Evolutionary conservation across 2,329 filamentous ascomycete species (phyloP).

Genomic region (Arthrobotrys conoides): DNA sequence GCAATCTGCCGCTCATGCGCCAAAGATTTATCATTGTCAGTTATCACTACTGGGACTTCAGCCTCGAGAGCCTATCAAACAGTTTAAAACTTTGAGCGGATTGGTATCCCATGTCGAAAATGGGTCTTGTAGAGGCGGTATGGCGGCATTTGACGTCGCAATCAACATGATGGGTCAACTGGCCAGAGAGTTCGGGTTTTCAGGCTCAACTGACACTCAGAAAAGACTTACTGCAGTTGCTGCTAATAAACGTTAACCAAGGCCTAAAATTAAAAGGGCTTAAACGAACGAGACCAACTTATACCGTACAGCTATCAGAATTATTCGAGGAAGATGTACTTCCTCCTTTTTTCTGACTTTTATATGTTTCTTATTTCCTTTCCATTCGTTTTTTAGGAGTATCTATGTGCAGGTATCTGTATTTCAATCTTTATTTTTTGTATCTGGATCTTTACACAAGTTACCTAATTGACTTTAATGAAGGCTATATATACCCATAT

Average conservation of each 20-base stretch:
- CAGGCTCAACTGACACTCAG: neutral
- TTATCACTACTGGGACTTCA: conserved; percentile 13
- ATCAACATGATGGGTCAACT: conserved; percentile 24
- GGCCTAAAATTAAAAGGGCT: too few relatives aligned
- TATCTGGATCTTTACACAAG: too few relatives aligned
- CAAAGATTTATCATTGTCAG: conserved; percentile 31
- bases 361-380: too few relatives aligned
- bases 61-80: neutral
- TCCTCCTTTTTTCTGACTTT: too few relatives aligned
- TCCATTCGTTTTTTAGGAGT: too few relatives aligned
- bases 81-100: conserved; percentile 40
- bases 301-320: too few relatives aligned
- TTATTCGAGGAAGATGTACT: too few relatives aligned
- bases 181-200: conserved; percentile 35
- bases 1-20: conserved; percentile 16
- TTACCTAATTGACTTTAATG: too few relatives aligned
- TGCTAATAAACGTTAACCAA: neutral
- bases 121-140: conserved; percentile 21
- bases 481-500: too few relatives aligned
- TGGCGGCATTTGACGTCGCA: conserved; percentile 20
- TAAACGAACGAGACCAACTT: too few relatives aligned
- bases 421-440: too few relatives aligned
- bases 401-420: too few relatives aligned
- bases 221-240: neutral
- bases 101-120: conserved; percentile 36